Evolutionary conservation across 768 basidiomycete genomes (phyloP), one percentile per base, ranked within the genome.

Genomic region (Leccinum longicurvipes): DNA sequence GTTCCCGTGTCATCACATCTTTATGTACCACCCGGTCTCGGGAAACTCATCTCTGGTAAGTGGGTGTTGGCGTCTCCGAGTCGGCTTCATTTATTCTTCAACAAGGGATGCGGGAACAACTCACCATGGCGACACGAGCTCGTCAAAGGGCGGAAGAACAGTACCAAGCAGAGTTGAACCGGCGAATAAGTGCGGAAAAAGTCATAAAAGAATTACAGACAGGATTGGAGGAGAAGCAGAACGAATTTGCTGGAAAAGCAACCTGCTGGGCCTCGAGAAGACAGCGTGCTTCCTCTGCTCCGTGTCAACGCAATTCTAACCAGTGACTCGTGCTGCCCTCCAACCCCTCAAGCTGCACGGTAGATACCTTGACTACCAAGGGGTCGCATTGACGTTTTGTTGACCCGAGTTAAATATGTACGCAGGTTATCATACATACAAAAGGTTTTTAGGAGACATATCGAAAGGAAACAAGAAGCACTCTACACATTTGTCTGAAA

Each of bases 11-110:
- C 56, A 24, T 59, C 63, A 15, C 54, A 61, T 32, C 47, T 75
- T 10, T 76, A 73, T 49, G 69, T 76, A 12, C 75, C 75, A 0
- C 71, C 73, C 3, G 60, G 67, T 12, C 60, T 76, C 15, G 67
- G 66, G 36, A 67, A 67, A 49, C 71, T 76, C 29, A 60, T 76
- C 42, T 66, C 71, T 34, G 67, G 74, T 76, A 60, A 47, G 70
- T 41, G 17, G 39, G 4, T 42, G 23, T 49, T 53, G 24, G 25
- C n/a, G 23, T 25, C 17, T 45, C 31, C 6, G 45, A 32, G n/a
- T 47, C 44, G 44, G 51, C 19, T 48, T 55, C 17, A 63, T 39
- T 32, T 42, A 4, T 29, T 28, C 32, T 41, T 27, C 32, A 24
- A 21, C 55, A 55, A 63, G 63, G 56, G 51, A 77, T 77, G 76